Base-by-base conservation (phyloP, 2,329 filamentous ascomycete genomes). In the Epichloe bromicola region DNA sequence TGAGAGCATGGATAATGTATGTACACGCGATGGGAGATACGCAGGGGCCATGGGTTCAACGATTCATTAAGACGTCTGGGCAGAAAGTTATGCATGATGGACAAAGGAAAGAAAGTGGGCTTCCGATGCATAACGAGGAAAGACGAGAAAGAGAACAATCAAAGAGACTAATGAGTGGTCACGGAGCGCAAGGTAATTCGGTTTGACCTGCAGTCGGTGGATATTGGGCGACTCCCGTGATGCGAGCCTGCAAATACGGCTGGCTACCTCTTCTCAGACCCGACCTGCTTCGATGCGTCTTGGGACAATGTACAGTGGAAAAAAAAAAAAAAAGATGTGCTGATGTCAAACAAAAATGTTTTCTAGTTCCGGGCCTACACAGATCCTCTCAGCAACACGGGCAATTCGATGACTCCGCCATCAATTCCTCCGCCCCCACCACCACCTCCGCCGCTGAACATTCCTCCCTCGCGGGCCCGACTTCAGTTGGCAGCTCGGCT, bases 401-500 rank as follows among this genome's bases (percentile, higher is more conserved):
- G 67, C 63, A 50, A 60, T 40, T 74, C 74, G 23, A 66, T 79
- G 58, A 73, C 75, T 52, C 79, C 76, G 45, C 80, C 77, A 2
- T 79, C 78, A 12, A 75, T 80, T 46, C 76, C 67, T 3, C 77
- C 79, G 6, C 79, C 79, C 3, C 76, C 75, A 2, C 76, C 80
- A 1, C 84, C 85, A n/a, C 86, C 82, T 20, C 83, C 86, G 34
- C 88, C 89, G 12, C 74, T 95, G 61, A 93, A 91, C 64, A 82
- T 91, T 37, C 83, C 86, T 1, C 90, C 91, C 2, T 94, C 88
- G 7, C 82, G 91, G 49, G 91, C 91, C 7, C 82, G 91, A 48
- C 76, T 88, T 51, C 88, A 95, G 66, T 78, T 97, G n/a, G 90
- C 89, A n/a, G 86, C 87, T 12, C 82, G 90, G 12, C 75, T 97